phyloP scores from a whole-genome alignment of 805 yeast species.

The Hermanozyma aechmeae region DNA sequence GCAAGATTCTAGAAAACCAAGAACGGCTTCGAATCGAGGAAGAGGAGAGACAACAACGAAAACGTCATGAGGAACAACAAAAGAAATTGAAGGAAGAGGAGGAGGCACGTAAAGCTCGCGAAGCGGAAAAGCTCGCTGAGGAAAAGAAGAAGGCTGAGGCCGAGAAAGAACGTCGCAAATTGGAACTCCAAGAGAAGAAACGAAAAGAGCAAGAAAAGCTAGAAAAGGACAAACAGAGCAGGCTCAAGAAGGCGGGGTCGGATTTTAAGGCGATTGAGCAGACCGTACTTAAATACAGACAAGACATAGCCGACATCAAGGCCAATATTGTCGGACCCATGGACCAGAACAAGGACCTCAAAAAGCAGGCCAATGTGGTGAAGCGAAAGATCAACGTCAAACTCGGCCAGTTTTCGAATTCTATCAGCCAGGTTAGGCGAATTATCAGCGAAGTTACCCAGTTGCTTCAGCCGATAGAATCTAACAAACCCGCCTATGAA shows the following conservation, averaged over 20 bases:
- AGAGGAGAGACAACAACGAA: too few species aligned
- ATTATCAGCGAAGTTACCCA: conserved; percentile 43
- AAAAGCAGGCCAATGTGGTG: conserved; percentile 45
- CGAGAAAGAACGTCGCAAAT: too few species aligned
- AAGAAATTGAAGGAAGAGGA: too few species aligned
- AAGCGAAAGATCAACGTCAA: conserved; percentile 78
- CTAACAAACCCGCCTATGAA: conserved; percentile 43
- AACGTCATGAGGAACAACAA: too few species aligned
- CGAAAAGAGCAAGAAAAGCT: conserved; percentile 10
- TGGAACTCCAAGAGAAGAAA: conserved; percentile 9
- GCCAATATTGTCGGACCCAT: conserved; percentile 47
- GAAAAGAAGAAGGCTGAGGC: too few species aligned
- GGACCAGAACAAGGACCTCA: conserved; percentile 38
- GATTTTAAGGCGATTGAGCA: conserved; percentile 29
- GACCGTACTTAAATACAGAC: conserved; percentile 38
- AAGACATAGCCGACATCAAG: conserved; percentile 52
- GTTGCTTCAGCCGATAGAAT: conserved; percentile 31
- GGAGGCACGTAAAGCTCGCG: too few species aligned
- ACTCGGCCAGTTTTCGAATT: conserved; percentile 84
- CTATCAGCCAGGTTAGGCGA: conserved; percentile 45
- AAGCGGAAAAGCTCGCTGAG: too few species aligned
- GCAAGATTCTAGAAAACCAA: too few species aligned
- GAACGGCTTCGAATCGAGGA: too few species aligned
- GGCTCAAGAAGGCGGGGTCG: conserved; percentile 17
- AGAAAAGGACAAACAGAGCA: background rate